Conservation (phyloP, 2,329 filamentous ascomycete genomes). For the Cladosporium austrohemisphaericum region DNA sequence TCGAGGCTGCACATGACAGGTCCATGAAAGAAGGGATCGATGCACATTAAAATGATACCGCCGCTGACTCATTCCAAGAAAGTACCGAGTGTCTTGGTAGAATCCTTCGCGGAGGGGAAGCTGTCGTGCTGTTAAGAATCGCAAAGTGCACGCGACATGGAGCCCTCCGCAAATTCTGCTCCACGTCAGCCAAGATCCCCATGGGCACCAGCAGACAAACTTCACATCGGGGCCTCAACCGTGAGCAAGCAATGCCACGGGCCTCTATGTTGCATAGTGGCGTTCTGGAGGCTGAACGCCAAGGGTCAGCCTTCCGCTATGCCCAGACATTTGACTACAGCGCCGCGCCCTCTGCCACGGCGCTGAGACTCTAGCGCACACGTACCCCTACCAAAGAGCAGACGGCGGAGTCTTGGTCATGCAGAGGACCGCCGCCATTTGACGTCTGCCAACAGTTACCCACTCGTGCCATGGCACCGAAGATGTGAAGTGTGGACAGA, state of each 20-base stretch:
- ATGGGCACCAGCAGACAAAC: not conserved
- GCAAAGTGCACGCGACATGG: not conserved
- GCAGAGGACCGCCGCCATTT: not conserved
- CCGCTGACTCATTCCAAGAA: conserved; percentile 6
- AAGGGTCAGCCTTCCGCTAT: not conserved
- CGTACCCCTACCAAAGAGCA: not conserved
- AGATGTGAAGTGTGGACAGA: conserved; percentile 4
- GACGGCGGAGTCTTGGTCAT: conserved; percentile 9
- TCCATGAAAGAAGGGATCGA: too few relatives aligned
- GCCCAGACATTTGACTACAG: conserved; percentile 2
- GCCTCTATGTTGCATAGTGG: not conserved
- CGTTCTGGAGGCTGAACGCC: conserved; percentile 4
- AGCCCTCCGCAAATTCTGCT: conserved; percentile 2
- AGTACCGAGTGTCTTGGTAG: conserved; percentile 2
- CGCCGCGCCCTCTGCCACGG: conserved; percentile 13
- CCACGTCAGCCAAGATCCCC: conserved; percentile 11
- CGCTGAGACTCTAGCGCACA: conserved; percentile 12
- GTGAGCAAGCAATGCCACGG: conserved; percentile 12
- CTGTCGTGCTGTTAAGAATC: too few relatives aligned
- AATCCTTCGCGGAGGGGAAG: conserved; percentile 8
- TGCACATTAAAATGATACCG: too few relatives aligned
- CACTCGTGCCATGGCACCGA: conserved; percentile 10
- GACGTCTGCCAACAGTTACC: conserved; percentile 12
- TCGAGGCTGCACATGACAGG: too few relatives aligned
- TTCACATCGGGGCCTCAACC: not conserved